phyloP scores from a whole-genome alignment of 441 rosid species.

The Gossypium gossypioides region DNA sequence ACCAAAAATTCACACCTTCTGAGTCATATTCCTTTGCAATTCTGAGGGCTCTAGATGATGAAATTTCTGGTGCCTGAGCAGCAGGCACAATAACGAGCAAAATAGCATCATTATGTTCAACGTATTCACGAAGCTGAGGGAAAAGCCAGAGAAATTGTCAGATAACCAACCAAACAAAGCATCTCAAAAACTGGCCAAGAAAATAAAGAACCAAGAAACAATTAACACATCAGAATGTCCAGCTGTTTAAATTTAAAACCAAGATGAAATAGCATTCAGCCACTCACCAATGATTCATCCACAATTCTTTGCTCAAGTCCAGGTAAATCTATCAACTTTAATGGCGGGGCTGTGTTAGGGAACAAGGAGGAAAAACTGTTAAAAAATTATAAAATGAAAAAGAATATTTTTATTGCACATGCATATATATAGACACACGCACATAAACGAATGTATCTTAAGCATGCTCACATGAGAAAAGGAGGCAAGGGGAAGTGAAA shows the following conservation, averaged over 20 bases:
- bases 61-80: conserved; percentile 72
- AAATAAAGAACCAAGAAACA: conserved; percentile 2
- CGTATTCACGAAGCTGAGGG: conserved; percentile 63
- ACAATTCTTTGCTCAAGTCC: conserved; percentile 87
- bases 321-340: conserved; percentile 81
- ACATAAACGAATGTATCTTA: not conserved
- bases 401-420: not conserved
- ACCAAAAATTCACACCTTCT: conserved; percentile 41
- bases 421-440: not conserved
- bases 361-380: not conserved
- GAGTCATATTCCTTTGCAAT: conserved; percentile 79
- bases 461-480: not conserved
- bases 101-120: conserved; percentile 74
- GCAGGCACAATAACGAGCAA: conserved; percentile 81
- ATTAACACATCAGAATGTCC: not conserved
- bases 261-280: conserved; percentile 1
- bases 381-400: not conserved
- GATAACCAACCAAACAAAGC: conserved; percentile 15
- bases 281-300: conserved; percentile 73
- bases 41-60: conserved; percentile 77
- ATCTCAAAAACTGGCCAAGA: not conserved
- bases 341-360: conserved; percentile 65
- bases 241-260: conserved; percentile 9
- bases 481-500: not conserved
- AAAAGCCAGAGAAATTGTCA: conserved; percentile 14